Evolutionary conservation across 192 early-diverging fungal species (phyloP).

Genomic region (Polychytrium aggregatum): DNA sequence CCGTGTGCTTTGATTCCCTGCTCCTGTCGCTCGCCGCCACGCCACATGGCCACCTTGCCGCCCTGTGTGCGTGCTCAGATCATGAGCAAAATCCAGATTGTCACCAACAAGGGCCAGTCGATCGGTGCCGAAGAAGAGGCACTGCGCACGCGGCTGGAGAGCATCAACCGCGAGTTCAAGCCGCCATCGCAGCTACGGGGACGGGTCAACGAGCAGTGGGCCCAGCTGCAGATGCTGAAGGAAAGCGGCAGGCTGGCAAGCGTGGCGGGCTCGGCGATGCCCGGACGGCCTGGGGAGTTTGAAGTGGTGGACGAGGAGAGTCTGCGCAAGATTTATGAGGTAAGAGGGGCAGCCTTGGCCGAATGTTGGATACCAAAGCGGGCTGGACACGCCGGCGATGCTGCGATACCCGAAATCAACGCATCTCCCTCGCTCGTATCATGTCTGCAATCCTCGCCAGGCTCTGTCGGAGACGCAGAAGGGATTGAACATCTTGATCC

Average conservation of each 20-base stretch:
- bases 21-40: background rate
- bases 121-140: conserved; percentile 75
- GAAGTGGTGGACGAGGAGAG: conserved; percentile 44
- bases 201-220: conserved; percentile 72
- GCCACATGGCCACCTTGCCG: background rate
- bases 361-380: conserved; percentile 11
- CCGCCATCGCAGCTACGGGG: conserved; percentile 74
- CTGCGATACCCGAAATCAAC: conserved; percentile 7
- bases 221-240: conserved; percentile 62
- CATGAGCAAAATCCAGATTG: conserved; percentile 75
- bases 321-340: conserved; percentile 45
- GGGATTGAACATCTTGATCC: conserved; percentile 56
- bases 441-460: conserved; percentile 17
- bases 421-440: conserved; percentile 12
- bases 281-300: no score
- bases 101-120: conserved; percentile 71
- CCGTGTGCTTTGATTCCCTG: no score
- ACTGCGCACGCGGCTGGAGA: conserved; percentile 61
- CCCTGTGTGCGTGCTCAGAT: conserved; percentile 32
- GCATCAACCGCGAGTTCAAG: conserved; percentile 58
- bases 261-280: conserved; percentile 19
- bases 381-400: conserved; percentile 2
- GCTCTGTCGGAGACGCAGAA: conserved; percentile 45
- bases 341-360: conserved; percentile 4
- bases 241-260: conserved; percentile 29